Evolutionary conservation across 331 rosid species (phyloP), one percentile per base, ranked within the genome.

Genomic region (Quercus tomentella): DNA sequence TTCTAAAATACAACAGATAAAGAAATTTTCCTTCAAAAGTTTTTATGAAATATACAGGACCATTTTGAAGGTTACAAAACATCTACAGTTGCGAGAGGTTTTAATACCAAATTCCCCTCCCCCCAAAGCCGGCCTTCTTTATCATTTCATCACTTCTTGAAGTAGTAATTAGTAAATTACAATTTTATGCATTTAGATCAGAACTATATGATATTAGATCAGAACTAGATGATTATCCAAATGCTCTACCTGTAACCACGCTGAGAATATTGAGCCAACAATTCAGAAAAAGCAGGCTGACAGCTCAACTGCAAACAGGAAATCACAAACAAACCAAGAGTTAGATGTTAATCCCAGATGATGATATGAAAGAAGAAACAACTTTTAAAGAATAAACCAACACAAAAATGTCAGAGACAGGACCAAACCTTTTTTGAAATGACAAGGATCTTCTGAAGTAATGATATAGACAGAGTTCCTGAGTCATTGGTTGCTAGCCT

Each of bases 231-330:
- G 7, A 33, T 4, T 33, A 18, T 33, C 28, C 35, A 28, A 28
- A 17, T 9, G 21, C 71, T 58, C 83, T 72, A 95, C 99, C 99
- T 93, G 95, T 91, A 93, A 76, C 96, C 91, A 77, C 81, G 93
- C 74, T 87, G 91, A 72, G 94, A 91, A 83, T 93, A 90, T 76
- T 91, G 92, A 55, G 89, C 84, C 12, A 84, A 70, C 87, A 95
- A 83, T 81, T 91, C 96, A 76, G 85, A 80, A 85, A 95, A 95
- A 56, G 99, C 96, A 69, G 97, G 96, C 78, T 86, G 94, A 86
- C 74, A 76, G 83, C 88, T 88, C 82, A 95, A 84, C 99, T 95
- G 93, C 89, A 87, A 86, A 72, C 66, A 79, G 75, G 74, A 81
- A 80, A 86, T 72, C 11, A 76, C 18, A 61, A 75, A 68, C 3